A percentile compares a stretch with the other conserved stretches of the same genome.
These are phyloP conservation scores for Paraphysoderma sedebokerense DNA, from an alignment of 371 early-diverging fungal species.

Conservation along the genomic window DNA sequence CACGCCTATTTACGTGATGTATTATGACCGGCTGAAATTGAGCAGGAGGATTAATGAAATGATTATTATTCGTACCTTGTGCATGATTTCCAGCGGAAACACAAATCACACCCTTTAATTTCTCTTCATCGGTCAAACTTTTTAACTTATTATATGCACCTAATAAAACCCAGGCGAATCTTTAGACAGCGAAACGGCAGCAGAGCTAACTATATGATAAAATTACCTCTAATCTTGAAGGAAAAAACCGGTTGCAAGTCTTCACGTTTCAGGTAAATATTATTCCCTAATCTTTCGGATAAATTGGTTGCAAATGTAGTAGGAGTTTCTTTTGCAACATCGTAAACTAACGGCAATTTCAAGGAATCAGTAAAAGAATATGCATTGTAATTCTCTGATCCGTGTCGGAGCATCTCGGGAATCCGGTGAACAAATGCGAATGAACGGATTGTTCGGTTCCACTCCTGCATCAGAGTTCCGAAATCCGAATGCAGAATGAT, in stretches of 20 bases:
- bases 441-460: no score
- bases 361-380: no score
- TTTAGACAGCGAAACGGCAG: no score
- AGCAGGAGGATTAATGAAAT: neutral
- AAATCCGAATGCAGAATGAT: neutral
- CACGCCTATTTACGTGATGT: no score
- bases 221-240: slow-evolving; percentile 93
- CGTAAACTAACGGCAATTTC: no score
- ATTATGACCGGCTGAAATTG: neutral
- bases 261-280: slow-evolving; percentile 77
- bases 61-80: slow-evolving; percentile 62
- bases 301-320: slow-evolving; percentile 64
- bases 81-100: slow-evolving; percentile 94
- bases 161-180: no score
- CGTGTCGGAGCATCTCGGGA: no score
- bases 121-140: slow-evolving; percentile 57
- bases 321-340: slow-evolving; percentile 83
- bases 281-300: slow-evolving; percentile 42
- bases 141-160: slow-evolving; percentile 82
- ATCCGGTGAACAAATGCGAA: no score
- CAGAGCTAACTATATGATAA: no score
- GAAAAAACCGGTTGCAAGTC: slow-evolving; percentile 86
- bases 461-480: no score
- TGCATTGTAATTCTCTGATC: no score
- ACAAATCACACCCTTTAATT: slow-evolving; percentile 73